Base-by-base conservation (phyloP, 2,329 filamentous ascomycete genomes). In the Fusarium algeriense region DNA sequence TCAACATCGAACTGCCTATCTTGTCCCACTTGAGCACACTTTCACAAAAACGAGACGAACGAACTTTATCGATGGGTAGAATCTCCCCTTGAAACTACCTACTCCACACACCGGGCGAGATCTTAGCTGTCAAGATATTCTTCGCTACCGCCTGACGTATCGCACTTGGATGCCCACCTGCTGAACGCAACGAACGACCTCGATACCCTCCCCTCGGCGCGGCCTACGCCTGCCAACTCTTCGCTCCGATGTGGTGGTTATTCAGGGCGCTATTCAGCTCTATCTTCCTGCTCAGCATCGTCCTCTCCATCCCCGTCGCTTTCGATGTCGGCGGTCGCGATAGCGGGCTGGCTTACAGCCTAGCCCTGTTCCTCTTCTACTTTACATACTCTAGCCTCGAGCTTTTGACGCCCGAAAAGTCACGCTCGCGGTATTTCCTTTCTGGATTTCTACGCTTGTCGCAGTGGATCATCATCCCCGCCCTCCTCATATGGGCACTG, bases 321-420 rank as follows among this genome's bases (percentile, higher is more conserved):
- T 98, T 98, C 85, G 96, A 99, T 89, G 95, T 98, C 78, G 96
- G 96, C 80, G 96, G 96, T 69, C 91, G 94, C 78, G 95, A 96
- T 76, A 97, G 94, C 79, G 96, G 96, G 65, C 87, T 99, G 78
- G 95, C 94, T 70, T 98, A 97, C 85, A 98, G 94, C 79, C 88
- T 98, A 58, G 90, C 93, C 50, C 89, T 98, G 59, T 95, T 95
- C 75, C 86, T 88, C 77, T 98, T 97, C 86, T 98, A 98, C 85
- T 92, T 97, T 80, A 83, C 93, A 80, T 94, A 96, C 83, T 97
- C 94, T 61, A 84, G 89, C 70, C 85, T 96, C 73, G 93, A 92
- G 78, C 87, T 98, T 67, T 86, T 90, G 17, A 97, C 95, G 0
- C 93, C 95, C n/a, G 90, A 92, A 30, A 84, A 84, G 62, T 97